Base-by-base conservation (phyloP, 31 red algal species). In the Asparagopsis taxiformis region DNA sequence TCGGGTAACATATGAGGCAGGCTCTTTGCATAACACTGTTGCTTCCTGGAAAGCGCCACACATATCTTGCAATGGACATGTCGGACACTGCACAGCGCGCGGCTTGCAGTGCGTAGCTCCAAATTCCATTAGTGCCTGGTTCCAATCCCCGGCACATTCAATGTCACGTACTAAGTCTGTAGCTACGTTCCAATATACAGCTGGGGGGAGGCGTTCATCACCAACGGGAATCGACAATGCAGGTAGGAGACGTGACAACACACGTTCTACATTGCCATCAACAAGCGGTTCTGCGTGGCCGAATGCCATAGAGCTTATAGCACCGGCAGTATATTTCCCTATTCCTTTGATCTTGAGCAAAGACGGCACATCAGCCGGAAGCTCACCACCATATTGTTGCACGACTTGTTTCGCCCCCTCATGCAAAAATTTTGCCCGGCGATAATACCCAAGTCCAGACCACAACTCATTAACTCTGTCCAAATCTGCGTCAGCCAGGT, bases 61-160 rank as follows among this genome's bases (percentile, higher is more conserved):
- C 62, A 83, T 56, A 20, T 24, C 30, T 11, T 62, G 85, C 23
- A 99, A 6, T 0, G 88, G 91, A 62, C 97, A 99, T 26, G 4
- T 1, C 1, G 31, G 38, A 59, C 97, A 99, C 10, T 49, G 34
- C 2, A 72, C 79, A 24, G 29, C 72, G 29, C 62, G 57, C 43
- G 97, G 91, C 48, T 90, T 99, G 64, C 97, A 99, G 10, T 95
- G 31, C 1, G 84, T 92, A 4, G 91, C 88, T 7, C 97, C 97
- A n/a, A 95, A 44, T 30, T 99, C 97, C 91, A 99, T 95, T 28
- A 99, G 36, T 17, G 91, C 97, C 61, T 99, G 97, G 55, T 95
- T 95, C 5, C 81, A 84, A 72, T 99, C 91, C 0, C 77, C 97
- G 3, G 87, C 74, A 46, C 64, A 65, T 22, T 89, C 64, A 56